These are phyloP conservation scores for Dactylellina sp. DNA, from an alignment of 2,329 filamentous ascomycete genomes.

Conservation along the genomic window DNA sequence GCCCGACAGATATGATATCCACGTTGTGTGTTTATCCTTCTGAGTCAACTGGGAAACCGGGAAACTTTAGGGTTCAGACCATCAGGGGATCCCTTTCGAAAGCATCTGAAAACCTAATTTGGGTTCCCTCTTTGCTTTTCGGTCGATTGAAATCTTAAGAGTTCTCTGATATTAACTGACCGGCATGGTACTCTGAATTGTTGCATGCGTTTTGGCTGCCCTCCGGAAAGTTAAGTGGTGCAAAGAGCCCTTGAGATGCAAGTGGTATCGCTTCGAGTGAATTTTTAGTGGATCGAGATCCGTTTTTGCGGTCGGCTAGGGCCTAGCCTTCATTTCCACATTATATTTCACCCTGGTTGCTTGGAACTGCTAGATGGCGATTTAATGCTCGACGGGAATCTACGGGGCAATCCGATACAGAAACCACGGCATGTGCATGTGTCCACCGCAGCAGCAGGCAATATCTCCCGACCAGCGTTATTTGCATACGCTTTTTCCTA, in stretches of 20 bases:
- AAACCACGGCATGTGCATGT: conserved; percentile 1
- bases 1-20: neutral
- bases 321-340: conserved; percentile 44
- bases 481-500: neutral
- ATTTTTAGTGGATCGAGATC: conserved; percentile 43
- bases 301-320: conserved; percentile 32
- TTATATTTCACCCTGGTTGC: conserved; percentile 18
- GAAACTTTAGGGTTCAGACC: conserved; percentile 13
- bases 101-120: conserved; percentile 29
- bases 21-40: conserved; percentile 14
- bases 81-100: conserved; percentile 1
- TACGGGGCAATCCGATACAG: neutral
- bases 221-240: neutral
- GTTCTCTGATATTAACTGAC: neutral
- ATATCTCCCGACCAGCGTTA: conserved; percentile 31
- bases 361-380: conserved; percentile 26
- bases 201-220: conserved; percentile 21
- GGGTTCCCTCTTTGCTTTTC: conserved; percentile 14
- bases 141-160: conserved; percentile 7
- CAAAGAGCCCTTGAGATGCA: conserved; percentile 7
- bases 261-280: conserved; percentile 30
- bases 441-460: conserved; percentile 18
- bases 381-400: neutral
- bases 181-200: neutral
- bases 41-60: conserved; percentile 1